Percentiles rank a stretch among this genome's conserved stretches.
These are phyloP conservation scores for Salinomyces thailandicus DNA, from an alignment of 2,329 filamentous ascomycete genomes.

Conservation along the genomic window DNA sequence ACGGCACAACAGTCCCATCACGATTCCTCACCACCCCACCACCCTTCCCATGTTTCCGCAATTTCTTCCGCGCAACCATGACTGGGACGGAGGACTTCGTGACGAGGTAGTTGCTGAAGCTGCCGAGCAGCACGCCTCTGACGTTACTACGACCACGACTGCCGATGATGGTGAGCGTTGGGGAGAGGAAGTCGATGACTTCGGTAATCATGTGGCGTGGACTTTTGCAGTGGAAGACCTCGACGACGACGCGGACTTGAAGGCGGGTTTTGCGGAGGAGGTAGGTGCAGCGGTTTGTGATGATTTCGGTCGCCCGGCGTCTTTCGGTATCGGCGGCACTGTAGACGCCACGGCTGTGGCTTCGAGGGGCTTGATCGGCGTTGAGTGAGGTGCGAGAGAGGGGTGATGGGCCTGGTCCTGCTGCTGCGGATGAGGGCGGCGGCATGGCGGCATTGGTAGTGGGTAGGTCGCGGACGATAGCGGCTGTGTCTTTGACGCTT, in stretches of 20 bases:
- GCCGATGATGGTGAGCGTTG: slow-evolving; percentile 85
- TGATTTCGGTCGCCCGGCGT: slow-evolving; percentile 66
- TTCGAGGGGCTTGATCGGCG: slow-evolving; percentile 12
- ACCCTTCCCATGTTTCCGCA: slow-evolving; percentile 65
- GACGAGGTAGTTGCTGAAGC: slow-evolving; percentile 94
- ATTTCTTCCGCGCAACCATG: slow-evolving; percentile 89
- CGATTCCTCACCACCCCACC: slow-evolving; percentile 15
- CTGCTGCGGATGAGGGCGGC: slow-evolving; percentile 7
- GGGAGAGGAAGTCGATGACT: slow-evolving; percentile 85
- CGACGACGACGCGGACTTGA: slow-evolving; percentile 85
- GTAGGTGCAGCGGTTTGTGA: slow-evolving; percentile 75
- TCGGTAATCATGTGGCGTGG: slow-evolving; percentile 93
- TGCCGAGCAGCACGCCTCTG: slow-evolving; percentile 89
- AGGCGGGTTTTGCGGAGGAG: slow-evolving; percentile 81
- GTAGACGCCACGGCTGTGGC: slow-evolving; percentile 30
- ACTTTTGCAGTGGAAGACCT: slow-evolving; percentile 97
- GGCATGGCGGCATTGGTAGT: slow-evolving; percentile 21
- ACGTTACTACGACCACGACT: slow-evolving; percentile 83
- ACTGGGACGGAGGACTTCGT: slow-evolving; percentile 94
- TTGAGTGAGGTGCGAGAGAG: slow-evolving; percentile 12
- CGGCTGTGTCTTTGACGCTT: slow-evolving; percentile 64
- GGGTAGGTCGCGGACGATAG: slow-evolving; percentile 56
- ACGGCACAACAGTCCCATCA: slow-evolving; percentile 24
- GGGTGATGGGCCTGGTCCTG: slow-evolving; percentile 23
- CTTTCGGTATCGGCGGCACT: slow-evolving; percentile 62